phyloP scores from a whole-genome alignment of 2,329 filamentous ascomycete genomes.

The Hortaea sp. region DNA sequence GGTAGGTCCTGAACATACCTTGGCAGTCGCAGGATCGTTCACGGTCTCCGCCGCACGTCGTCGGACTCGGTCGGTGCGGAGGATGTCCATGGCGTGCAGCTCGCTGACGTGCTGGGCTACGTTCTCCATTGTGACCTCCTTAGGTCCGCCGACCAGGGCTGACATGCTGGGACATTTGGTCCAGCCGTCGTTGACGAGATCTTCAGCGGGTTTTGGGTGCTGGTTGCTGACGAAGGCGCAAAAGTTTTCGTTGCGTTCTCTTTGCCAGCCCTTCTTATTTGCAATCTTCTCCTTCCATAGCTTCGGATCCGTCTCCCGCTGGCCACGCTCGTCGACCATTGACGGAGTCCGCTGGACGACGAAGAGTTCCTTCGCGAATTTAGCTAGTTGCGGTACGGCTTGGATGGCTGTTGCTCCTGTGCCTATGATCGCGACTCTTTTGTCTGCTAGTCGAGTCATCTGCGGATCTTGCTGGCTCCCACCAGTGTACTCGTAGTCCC shows the following conservation, averaged over 20 bases:
- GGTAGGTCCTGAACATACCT: neutral
- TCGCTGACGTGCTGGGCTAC: conserved; percentile 28
- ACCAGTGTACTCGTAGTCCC: conserved; percentile 35
- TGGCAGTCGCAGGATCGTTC: conserved; percentile 35
- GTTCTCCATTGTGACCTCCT: conserved; percentile 27
- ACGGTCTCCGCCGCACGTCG: conserved; percentile 42
- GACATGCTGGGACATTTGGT: conserved; percentile 5
- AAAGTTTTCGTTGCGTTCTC: conserved; percentile 37
- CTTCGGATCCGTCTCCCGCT: conserved; percentile 32
- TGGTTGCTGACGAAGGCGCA: conserved; percentile 28
- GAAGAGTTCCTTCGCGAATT: conserved; percentile 27
- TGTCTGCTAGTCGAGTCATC: conserved; percentile 29
- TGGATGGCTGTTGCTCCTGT: conserved; percentile 37
- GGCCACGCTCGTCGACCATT: conserved; percentile 25
- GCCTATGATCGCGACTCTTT: conserved; percentile 34
- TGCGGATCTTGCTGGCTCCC: conserved; percentile 23
- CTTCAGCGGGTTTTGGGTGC: conserved; percentile 23
- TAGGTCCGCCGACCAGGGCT: conserved; percentile 29
- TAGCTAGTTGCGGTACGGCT: conserved; percentile 30
- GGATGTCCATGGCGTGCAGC: conserved; percentile 34
- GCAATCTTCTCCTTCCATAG: conserved; percentile 31
- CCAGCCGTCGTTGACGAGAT: conserved; percentile 41
- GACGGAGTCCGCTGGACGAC: conserved; percentile 38
- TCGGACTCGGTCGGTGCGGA: conserved; percentile 36
- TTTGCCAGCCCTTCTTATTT: conserved; percentile 40